Conservation (phyloP, 2,329 filamentous ascomycete species). For the Xylariaceae sp. region DNA sequence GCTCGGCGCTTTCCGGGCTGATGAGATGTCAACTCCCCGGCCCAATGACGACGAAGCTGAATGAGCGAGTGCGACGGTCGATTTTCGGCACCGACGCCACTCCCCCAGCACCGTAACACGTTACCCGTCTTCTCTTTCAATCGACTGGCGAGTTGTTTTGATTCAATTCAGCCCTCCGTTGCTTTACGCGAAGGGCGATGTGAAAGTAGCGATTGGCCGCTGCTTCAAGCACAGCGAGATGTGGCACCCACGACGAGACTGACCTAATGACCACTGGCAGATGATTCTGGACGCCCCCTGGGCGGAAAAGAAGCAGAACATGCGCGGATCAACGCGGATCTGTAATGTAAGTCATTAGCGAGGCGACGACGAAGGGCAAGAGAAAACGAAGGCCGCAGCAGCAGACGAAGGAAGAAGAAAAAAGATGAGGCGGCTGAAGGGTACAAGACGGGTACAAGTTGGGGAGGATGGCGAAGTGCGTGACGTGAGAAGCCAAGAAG, state of each 20-base stretch:
- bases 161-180: not conserved
- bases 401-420: not conserved
- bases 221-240: not conserved
- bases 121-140: not conserved
- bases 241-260: not conserved
- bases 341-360: not conserved
- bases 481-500: too few species aligned
- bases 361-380: not conserved
- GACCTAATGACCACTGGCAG: not conserved
- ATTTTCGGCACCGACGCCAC: slow-evolving; percentile 1
- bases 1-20: not conserved
- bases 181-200: not conserved
- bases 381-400: not conserved
- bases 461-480: not conserved
- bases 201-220: slow-evolving; percentile 6
- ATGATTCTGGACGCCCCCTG: not conserved
- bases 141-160: not conserved
- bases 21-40: not conserved
- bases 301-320: not conserved
- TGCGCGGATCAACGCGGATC: slow-evolving; percentile 7
- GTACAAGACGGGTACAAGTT: not conserved
- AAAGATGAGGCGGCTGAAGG: not conserved
- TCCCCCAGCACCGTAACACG: not conserved
- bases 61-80: not conserved
- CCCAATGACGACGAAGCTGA: not conserved